These are phyloP conservation scores for Phytopythium kandeliae DNA, from an alignment of 352 stramenopile species.

Conservation along the genomic window DNA sequence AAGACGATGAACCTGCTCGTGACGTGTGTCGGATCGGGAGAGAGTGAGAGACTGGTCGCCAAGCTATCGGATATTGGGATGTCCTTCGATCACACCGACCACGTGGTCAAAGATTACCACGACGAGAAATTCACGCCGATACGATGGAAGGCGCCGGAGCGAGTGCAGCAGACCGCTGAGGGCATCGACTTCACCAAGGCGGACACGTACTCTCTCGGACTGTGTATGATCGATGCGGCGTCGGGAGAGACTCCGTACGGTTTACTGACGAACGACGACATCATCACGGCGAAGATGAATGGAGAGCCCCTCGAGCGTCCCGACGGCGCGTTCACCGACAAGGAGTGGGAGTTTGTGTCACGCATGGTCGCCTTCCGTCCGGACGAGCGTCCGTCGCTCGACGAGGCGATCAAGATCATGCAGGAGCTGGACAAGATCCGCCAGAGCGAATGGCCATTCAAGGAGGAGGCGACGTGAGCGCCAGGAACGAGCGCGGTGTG, in stretches of 20 bases:
- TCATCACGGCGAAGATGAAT: slow-evolving; percentile 3
- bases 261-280: neutral
- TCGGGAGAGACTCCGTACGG: neutral
- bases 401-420: neutral
- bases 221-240: slow-evolving; percentile 1
- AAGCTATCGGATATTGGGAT: slow-evolving; percentile 11
- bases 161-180: slow-evolving; percentile 6
- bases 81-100: slow-evolving; percentile 10
- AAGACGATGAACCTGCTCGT: slow-evolving; percentile 80
- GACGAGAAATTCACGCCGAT: slow-evolving; percentile 4
- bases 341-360: slow-evolving; percentile 1
- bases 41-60: neutral
- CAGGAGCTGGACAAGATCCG: neutral
- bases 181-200: neutral
- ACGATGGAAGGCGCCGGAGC: slow-evolving; percentile 26
- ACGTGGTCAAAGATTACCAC: slow-evolving; percentile 8
- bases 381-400: neutral
- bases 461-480: neutral
- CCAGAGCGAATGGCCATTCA: neutral
- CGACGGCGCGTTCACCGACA: neutral
- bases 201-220: slow-evolving; percentile 1
- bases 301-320: neutral
- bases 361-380: neutral
- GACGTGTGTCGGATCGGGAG: slow-evolving; percentile 3
- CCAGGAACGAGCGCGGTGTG: neutral